Evolutionary conservation across 1,284 basidiomycete species (phyloP), one percentile per base, ranked within the genome.

Genomic region (Earliella scabrosa): DNA sequence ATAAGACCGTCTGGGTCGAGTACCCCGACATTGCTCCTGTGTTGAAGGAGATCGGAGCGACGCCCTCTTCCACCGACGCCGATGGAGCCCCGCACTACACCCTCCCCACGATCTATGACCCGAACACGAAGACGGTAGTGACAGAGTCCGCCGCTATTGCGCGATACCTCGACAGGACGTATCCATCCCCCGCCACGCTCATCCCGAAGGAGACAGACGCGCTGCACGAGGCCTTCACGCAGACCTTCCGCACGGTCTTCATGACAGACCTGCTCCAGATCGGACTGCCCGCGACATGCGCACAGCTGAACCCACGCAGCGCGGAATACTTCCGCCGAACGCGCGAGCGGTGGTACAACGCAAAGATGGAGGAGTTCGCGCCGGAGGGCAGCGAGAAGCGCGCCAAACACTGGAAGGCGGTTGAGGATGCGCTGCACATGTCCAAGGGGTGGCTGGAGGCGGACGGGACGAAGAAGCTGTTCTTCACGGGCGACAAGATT

Each of bases 281-380:
- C 47, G 52, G 66, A 34, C n/a, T 73, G 38, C 68, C 70, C 6
- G 49, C 59, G 24, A 65, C 67, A 16, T 54, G 54, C 18, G 34
- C 41, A 8, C 63, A 63, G 23, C 61, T 78, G 20, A 48, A 48
- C 46, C 46, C 46, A 8, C 34, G 14, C 4, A 48, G 46, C 34
- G 21, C 16, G 24, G 35, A 20, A 35, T 79, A 78, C 63, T 79
- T 77, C 64, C 66, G 73, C 24, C 50, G 59, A n/a, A 75, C 73
- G 14, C 66, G 75, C 36, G 74, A 76, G 63, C 57, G 53, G 45
- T 14, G 14, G 8, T 74, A 71, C 35, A 73, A 72, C 13, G 31
- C 5, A 10, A 69, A 66, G 18, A 56, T 81, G 34, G 75, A 77
- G 58, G 71, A 77, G 11, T 18, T 75, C 3, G 59, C 61, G 16